phyloP scores from a whole-genome alignment of 495 filamentous ascomycete genomes.

The Xylaria venustula region DNA sequence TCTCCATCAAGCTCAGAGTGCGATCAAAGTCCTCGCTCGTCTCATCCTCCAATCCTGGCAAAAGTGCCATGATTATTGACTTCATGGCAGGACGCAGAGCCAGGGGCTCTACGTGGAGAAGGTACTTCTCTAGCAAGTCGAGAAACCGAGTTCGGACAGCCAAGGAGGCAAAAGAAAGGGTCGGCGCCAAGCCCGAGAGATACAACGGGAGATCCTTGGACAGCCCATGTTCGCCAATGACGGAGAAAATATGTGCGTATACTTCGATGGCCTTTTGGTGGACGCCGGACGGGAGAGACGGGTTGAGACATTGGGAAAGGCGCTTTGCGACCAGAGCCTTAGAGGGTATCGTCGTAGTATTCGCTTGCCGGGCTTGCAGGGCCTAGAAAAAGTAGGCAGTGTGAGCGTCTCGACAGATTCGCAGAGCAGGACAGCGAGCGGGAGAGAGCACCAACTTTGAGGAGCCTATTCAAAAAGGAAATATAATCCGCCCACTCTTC shows the following conservation, averaged over 20 bases:
- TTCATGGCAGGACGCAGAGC: conserved; percentile 85
- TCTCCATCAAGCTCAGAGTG: conserved; percentile 74
- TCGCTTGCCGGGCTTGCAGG: conserved; percentile 78
- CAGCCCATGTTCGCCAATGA: conserved; percentile 72
- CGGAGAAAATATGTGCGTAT: conserved; percentile 80
- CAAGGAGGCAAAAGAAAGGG: conserved; percentile 89
- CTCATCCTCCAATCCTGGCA: conserved; percentile 93
- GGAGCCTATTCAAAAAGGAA: conserved; percentile 84
- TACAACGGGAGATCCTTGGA: conserved; percentile 81
- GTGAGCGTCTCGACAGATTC: conserved; percentile 14
- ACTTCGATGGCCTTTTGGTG: conserved; percentile 97
- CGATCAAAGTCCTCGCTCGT: conserved; percentile 95
- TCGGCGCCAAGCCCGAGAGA: conserved; percentile 82
- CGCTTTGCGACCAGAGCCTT: conserved; percentile 84
- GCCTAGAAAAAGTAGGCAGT: conserved; percentile 56
- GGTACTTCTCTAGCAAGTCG: conserved; percentile 75
- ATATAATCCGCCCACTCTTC: conserved; percentile 99
- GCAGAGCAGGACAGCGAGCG: neutral
- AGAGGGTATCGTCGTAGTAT: conserved; percentile 71
- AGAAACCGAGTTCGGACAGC: conserved; percentile 82
- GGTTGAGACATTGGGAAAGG: conserved; percentile 91
- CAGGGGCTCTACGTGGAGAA: conserved; percentile 65
- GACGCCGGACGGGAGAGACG: conserved; percentile 90
- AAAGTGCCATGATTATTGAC: conserved; percentile 75
- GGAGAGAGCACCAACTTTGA: conserved; percentile 64